A percentile compares a stretch with the other conserved stretches of the same genome.
Evolutionary conservation across 441 rosid genomes (phyloP).

Genomic region (Populus hybrid): DNA sequence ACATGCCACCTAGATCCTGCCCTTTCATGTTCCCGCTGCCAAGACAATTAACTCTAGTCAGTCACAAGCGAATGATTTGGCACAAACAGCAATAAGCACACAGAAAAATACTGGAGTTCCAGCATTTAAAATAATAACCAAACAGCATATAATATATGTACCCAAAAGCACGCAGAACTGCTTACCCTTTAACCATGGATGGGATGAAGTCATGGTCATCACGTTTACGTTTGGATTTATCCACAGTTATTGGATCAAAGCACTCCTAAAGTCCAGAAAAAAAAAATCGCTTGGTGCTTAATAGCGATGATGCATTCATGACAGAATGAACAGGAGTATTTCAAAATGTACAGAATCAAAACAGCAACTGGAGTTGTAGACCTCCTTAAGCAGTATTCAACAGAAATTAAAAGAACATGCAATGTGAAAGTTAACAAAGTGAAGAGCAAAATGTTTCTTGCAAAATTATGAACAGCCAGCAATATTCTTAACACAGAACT

Average conservation of each 20-base stretch:
- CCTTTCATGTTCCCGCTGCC: slow-evolving; percentile 52
- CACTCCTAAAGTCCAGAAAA: slow-evolving; percentile 46
- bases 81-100: neutral
- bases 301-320: neutral
- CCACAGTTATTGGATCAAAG: slow-evolving; percentile 74
- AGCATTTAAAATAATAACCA: neutral
- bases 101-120: neutral
- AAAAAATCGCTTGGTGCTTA: neutral
- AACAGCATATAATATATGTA: neutral
- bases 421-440: neutral
- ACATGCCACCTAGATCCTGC: slow-evolving; percentile 83
- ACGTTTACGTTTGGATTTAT: slow-evolving; percentile 31
- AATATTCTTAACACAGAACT: slow-evolving; percentile 18
- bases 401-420: neutral
- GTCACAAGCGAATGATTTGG: neutral
- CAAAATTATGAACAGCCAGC: slow-evolving; percentile 2
- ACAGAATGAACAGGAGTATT: neutral
- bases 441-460: neutral
- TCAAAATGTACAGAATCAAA: neutral
- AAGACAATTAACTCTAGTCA: slow-evolving; percentile 13
- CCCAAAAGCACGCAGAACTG: neutral
- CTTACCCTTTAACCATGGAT: slow-evolving; percentile 83
- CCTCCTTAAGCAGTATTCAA: neutral
- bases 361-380: neutral
- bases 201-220: slow-evolving; percentile 68